phyloP scores from a whole-genome alignment of 2,329 filamentous ascomycete genomes.

The Fusarium haematococcum region DNA sequence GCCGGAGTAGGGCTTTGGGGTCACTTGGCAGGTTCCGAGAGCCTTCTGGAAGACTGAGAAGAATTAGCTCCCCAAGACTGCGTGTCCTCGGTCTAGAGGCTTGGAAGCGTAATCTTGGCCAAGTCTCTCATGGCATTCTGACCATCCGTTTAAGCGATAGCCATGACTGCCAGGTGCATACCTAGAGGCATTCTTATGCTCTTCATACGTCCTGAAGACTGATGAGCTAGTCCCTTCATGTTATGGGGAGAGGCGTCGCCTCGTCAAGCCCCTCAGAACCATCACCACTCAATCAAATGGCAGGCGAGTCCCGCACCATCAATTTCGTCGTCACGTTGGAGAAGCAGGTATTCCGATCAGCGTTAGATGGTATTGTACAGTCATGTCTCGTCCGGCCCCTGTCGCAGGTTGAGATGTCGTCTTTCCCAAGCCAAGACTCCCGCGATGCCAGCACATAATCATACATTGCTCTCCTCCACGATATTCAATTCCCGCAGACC shows the following conservation, averaged over 20 bases:
- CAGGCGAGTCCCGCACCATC: not conserved
- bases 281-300: not conserved
- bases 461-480: conserved; percentile 31
- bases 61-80: not conserved
- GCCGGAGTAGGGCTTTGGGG: not conserved
- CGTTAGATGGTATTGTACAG: conserved; percentile 42
- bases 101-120: not conserved
- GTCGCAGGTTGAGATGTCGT: conserved; percentile 5
- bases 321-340: not conserved
- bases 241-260: not conserved
- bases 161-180: not conserved
- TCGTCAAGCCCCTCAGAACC: not conserved
- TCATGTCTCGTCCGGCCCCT: conserved; percentile 24
- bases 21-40: not conserved
- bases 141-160: not conserved
- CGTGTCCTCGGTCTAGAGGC: not conserved
- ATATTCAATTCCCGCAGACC: not conserved
- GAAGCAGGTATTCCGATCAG: not conserved
- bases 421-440: not conserved
- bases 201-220: not conserved
- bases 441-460: conserved; percentile 29
- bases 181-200: not conserved
- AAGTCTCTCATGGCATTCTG: not conserved
- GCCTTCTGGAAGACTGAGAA: not conserved
- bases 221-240: not conserved